These are phyloP conservation scores for Dipteronia sinensis DNA, from an alignment of 345 rosid species.

Conservation along the genomic window DNA sequence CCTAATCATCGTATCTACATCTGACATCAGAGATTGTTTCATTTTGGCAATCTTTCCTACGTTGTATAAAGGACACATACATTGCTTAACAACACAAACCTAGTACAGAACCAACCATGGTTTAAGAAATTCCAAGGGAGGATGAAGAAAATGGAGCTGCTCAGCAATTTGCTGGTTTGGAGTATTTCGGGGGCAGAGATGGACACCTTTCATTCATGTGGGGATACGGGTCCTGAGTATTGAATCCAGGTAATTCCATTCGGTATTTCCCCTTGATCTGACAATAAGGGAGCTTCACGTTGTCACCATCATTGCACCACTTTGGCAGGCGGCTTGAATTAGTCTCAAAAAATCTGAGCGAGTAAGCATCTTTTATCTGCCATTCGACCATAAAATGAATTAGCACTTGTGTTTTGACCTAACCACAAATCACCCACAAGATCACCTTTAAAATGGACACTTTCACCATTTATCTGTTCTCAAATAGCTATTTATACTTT, in stretches of 20 bases:
- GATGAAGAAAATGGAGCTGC: neutral
- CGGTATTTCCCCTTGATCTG: conserved; percentile 88
- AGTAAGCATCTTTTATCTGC: conserved; percentile 91
- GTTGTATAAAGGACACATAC: neutral
- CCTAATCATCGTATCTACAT: conserved; percentile 26
- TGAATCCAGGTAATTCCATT: conserved; percentile 94
- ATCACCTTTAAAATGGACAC: neutral
- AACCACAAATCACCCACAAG: neutral
- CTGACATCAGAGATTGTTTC: neutral
- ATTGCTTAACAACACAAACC: neutral
- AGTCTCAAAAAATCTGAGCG: conserved; percentile 68
- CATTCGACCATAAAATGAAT: conserved; percentile 17
- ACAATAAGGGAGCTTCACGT: conserved; percentile 79
- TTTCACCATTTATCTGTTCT: neutral
- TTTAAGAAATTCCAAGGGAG: neutral
- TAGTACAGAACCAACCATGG: neutral
- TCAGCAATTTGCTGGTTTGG: conserved; percentile 68
- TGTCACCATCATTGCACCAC: conserved; percentile 94
- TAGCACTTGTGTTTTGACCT: neutral
- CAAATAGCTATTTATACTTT: neutral
- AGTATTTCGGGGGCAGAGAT: conserved; percentile 83
- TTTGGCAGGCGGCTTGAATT: conserved; percentile 80
- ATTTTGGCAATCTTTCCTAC: conserved; percentile 7
- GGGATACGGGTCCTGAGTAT: conserved; percentile 80
- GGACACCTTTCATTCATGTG: conserved; percentile 94